Conservation (phyloP, 768 basidiomycete genomes). For the Naganishia kalamii region DNA sequence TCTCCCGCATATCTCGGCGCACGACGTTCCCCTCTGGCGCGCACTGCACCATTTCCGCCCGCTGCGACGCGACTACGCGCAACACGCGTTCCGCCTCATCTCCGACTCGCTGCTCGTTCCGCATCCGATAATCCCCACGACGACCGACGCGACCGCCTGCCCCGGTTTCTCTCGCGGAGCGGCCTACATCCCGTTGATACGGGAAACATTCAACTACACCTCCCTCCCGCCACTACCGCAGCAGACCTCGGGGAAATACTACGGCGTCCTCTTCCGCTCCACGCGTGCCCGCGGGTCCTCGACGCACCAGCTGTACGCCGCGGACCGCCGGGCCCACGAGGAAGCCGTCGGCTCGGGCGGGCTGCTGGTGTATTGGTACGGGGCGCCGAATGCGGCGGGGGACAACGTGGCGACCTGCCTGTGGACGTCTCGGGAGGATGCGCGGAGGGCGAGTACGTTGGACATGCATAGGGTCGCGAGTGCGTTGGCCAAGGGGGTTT, state of each 20-base stretch:
- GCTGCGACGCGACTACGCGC: neutral
- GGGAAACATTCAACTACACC: slow-evolving; percentile 8
- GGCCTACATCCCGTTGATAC: neutral
- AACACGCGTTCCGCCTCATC: neutral
- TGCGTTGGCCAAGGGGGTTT: slow-evolving; percentile 59
- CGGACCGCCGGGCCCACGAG: slow-evolving; percentile 80
- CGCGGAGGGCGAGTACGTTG: slow-evolving; percentile 67
- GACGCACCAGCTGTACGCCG: slow-evolving; percentile 61
- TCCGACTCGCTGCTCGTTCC: neutral
- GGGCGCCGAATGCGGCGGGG: slow-evolving; percentile 60
- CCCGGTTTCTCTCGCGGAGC: neutral
- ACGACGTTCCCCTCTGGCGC: neutral
- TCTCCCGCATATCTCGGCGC: neutral
- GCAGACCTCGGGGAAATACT: slow-evolving; percentile 40
- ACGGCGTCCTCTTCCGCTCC: slow-evolving; percentile 83
- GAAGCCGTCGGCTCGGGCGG: slow-evolving; percentile 71
- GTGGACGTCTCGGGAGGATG: slow-evolving; percentile 83
- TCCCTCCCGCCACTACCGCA: neutral
- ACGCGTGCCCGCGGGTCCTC: slow-evolving; percentile 53
- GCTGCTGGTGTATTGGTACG: slow-evolving; percentile 92
- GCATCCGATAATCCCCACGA: neutral
- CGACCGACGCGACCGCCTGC: neutral
- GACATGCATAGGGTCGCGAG: slow-evolving; percentile 79
- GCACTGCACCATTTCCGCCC: slow-evolving; percentile 10
- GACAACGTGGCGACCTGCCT: slow-evolving; percentile 87